phyloP scores from a whole-genome alignment of 2,329 filamentous ascomycete genomes.

The Penicillium brasilianum region DNA sequence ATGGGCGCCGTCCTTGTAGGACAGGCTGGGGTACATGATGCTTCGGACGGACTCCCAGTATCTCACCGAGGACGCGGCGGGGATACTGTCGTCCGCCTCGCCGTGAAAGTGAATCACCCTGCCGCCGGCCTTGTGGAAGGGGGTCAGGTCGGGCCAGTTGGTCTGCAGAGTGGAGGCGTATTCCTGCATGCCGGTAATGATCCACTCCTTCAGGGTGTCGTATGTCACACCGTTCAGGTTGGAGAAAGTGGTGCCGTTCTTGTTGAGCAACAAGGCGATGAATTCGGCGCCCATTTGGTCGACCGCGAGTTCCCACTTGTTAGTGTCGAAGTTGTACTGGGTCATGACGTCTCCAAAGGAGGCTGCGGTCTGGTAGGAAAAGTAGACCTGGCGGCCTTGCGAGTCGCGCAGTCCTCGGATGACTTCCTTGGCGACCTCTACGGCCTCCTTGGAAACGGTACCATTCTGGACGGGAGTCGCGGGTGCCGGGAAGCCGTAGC shows the following conservation, averaged over 20 bases:
- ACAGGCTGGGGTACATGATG: constrained; percentile 52
- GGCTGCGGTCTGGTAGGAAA: constrained; percentile 21
- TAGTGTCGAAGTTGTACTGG: constrained; percentile 18
- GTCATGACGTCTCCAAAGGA: constrained; percentile 20
- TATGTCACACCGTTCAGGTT: constrained; percentile 58
- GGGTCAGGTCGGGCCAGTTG: constrained; percentile 56
- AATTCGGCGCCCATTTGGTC: constrained; percentile 19
- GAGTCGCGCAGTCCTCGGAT: constrained; percentile 22
- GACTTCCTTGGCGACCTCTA: constrained; percentile 20
- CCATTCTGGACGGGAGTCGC: constrained; percentile 21
- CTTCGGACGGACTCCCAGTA: constrained; percentile 59
- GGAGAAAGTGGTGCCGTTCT: constrained; percentile 45
- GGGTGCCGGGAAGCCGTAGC: constrained; percentile 5
- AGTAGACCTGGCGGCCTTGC: constrained; percentile 20
- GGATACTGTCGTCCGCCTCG: constrained; percentile 58
- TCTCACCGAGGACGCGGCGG: constrained; percentile 57
- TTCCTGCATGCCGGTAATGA: constrained; percentile 50
- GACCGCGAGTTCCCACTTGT: constrained; percentile 23
- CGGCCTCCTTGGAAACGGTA: constrained; percentile 20
- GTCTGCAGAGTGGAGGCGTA: constrained; percentile 59
- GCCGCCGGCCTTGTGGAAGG: constrained; percentile 55
- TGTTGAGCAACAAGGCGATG: constrained; percentile 20
- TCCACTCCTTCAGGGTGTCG: constrained; percentile 60
- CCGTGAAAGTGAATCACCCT: constrained; percentile 63
- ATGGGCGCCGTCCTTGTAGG: constrained; percentile 45